Evolutionary conservation across 1,284 basidiomycete genomes (phyloP).

Genomic region (Rhodotorula glutinis): DNA sequence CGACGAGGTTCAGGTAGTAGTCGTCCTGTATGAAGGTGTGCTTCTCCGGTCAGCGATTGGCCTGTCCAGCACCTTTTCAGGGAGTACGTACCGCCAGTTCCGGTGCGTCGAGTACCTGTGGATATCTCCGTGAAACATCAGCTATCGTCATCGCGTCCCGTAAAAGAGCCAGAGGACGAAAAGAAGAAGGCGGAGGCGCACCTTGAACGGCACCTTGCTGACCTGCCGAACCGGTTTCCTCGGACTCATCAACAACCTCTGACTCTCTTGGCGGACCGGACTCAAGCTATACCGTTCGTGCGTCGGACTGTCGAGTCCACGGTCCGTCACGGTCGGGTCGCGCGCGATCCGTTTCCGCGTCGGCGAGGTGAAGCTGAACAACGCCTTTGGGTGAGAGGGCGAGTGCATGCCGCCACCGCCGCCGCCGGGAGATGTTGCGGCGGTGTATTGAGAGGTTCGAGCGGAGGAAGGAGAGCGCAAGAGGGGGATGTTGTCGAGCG

Average conservation of each 20-base stretch:
- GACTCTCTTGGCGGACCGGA: constrained; percentile 80
- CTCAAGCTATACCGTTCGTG: constrained; percentile 87
- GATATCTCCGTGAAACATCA: no score
- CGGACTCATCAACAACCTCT: constrained; percentile 79
- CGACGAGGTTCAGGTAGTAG: constrained; percentile 96
- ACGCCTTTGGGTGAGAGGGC: constrained; percentile 47
- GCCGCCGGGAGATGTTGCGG: constrained; percentile 13
- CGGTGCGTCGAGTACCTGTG: constrained; percentile 80
- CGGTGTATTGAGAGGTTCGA: constrained; percentile 35
- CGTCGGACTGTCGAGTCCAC: constrained; percentile 55
- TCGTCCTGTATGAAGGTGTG: constrained; percentile 61
- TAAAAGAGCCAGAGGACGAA: background rate
- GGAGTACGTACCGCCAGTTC: constrained; percentile 62
- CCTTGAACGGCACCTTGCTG: constrained; percentile 94
- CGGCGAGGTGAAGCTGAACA: constrained; percentile 54
- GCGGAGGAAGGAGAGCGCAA: constrained; percentile 33
- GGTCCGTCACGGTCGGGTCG: constrained; percentile 20
- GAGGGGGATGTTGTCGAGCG: constrained; percentile 31
- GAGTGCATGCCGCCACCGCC: constrained; percentile 26
- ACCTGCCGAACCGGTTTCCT: constrained; percentile 75
- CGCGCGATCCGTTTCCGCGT: constrained; percentile 38
- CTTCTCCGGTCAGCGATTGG: constrained; percentile 18
- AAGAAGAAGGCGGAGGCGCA: background rate
- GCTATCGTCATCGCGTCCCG: no score
- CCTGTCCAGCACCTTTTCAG: background rate